A percentile compares a stretch with the other conserved stretches of the same genome.
Conservation (phyloP, 2,329 filamentous ascomycete species). For the Colletotrichum noveboracense region DNA sequence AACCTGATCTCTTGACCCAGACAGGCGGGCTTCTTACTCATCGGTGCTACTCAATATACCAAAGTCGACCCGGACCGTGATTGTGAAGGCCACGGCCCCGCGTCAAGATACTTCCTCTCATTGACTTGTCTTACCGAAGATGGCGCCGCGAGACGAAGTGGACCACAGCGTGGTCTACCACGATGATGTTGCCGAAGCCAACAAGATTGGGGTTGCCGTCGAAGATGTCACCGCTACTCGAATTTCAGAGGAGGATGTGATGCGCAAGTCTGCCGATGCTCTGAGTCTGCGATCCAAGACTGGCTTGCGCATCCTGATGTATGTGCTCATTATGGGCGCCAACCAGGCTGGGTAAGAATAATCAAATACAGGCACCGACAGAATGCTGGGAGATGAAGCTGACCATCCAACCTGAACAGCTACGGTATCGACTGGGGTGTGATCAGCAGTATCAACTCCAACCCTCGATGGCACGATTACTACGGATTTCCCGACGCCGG, state of each 20-base stretch:
- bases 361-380: neutral
- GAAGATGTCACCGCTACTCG: slow-evolving; percentile 50
- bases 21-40: neutral
- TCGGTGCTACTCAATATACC: neutral
- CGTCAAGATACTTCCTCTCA: neutral
- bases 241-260: slow-evolving; percentile 51
- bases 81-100: neutral
- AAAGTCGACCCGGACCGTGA: neutral
- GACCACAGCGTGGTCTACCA: slow-evolving; percentile 25
- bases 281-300: slow-evolving; percentile 44
- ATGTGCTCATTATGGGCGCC: slow-evolving; percentile 51
- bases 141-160: slow-evolving; percentile 18
- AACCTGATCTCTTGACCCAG: slow-evolving; percentile 4
- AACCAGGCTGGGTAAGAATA: slow-evolving; percentile 43
- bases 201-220: slow-evolving; percentile 37
- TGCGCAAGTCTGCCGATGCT: slow-evolving; percentile 43
- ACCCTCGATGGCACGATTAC: slow-evolving; percentile 45
- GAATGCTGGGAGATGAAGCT: rapidly evolving
- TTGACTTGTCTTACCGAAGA: neutral
- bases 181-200: slow-evolving; percentile 32
- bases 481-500: slow-evolving; percentile 47
- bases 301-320: slow-evolving; percentile 42
- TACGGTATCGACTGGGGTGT: slow-evolving; percentile 56
- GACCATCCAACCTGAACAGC: neutral
- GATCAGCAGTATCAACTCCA: slow-evolving; percentile 50